Conservation (phyloP, 805 yeast species). For the Pichia occidentalis region DNA sequence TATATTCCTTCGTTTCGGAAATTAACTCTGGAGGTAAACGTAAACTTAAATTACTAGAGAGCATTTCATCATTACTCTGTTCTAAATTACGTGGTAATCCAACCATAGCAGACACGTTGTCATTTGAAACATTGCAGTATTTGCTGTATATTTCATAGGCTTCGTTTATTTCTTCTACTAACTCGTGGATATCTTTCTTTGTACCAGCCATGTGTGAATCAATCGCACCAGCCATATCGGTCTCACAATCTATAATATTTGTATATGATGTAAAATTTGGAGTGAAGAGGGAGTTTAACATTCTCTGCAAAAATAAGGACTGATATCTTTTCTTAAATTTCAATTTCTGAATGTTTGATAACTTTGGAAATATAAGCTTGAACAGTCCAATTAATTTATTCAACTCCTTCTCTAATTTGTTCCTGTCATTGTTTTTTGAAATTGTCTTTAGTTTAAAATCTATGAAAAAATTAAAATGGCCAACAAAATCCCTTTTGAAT, state of each 20-base stretch:
- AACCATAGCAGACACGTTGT: too few species aligned
- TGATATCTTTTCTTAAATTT: constrained; percentile 3
- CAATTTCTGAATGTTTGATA: background rate
- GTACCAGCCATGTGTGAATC: too few species aligned
- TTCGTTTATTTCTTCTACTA: too few species aligned
- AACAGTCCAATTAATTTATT: background rate
- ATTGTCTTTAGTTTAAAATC: constrained; percentile 5
- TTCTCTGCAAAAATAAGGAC: constrained; percentile 1
- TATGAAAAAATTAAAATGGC: constrained; percentile 3
- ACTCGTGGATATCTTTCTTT: too few species aligned
- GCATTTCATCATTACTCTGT: too few species aligned
- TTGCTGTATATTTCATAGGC: too few species aligned
- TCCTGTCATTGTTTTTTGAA: constrained; percentile 6
- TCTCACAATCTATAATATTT: constrained; percentile 9
- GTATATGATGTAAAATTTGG: constrained; percentile 3
- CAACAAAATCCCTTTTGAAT: constrained; percentile 4
- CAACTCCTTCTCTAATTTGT: constrained; percentile 1
- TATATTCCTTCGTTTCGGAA: background rate
- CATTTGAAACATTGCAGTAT: too few species aligned
- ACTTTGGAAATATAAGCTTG: background rate
- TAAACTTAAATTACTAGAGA: too few species aligned
- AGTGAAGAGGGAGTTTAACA: constrained; percentile 2
- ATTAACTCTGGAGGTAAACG: too few species aligned
- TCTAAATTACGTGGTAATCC: too few species aligned
- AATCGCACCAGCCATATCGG: background rate